Percentiles rank a stretch among this genome's conserved stretches.
These are phyloP conservation scores for Platanthera zijinensis DNA, from an alignment of 106 monocot genomes.

Conservation along the genomic window DNA sequence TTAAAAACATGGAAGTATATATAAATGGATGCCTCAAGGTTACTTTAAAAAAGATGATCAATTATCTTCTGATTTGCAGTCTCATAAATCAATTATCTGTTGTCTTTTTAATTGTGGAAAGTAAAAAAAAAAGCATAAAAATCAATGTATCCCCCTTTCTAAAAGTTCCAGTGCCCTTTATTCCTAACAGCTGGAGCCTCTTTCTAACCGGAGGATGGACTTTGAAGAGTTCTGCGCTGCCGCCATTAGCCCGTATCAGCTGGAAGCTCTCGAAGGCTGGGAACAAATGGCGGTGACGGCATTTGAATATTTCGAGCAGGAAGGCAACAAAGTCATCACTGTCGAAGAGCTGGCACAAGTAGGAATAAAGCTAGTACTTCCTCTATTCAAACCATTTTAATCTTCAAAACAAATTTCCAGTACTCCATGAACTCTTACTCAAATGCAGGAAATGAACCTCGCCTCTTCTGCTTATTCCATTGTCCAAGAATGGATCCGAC, in stretches of 20 bases:
- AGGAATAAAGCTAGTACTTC: background rate
- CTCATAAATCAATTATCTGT: no score
- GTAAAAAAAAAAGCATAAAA: no score
- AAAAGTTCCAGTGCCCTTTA: background rate
- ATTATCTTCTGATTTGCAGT: no score
- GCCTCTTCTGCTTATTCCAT: conserved; percentile 43
- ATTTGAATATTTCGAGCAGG: conserved; percentile 74
- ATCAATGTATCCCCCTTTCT: no score
- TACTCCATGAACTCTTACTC: no score
- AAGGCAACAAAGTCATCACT: conserved; percentile 81
- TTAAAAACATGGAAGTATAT: no score
- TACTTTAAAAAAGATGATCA: no score
- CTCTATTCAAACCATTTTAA: background rate
- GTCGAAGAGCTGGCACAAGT: conserved; percentile 88
- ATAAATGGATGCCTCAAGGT: no score
- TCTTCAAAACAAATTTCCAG: background rate
- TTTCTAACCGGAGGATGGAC: conserved; percentile 50
- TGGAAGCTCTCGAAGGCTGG: conserved; percentile 91
- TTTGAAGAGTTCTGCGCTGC: conserved; percentile 94
- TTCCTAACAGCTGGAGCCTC: conserved; percentile 52
- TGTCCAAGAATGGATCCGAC: conserved; percentile 85
- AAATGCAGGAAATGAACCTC: conserved; percentile 79
- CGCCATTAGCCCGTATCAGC: conserved; percentile 84
- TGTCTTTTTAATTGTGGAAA: no score
- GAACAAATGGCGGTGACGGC: conserved; percentile 78